Percentiles rank a stretch among this genome's conserved stretches.
These are phyloP conservation scores for Diplodia sapinea DNA, from an alignment of 2,329 filamentous ascomycete genomes.

Conservation along the genomic window DNA sequence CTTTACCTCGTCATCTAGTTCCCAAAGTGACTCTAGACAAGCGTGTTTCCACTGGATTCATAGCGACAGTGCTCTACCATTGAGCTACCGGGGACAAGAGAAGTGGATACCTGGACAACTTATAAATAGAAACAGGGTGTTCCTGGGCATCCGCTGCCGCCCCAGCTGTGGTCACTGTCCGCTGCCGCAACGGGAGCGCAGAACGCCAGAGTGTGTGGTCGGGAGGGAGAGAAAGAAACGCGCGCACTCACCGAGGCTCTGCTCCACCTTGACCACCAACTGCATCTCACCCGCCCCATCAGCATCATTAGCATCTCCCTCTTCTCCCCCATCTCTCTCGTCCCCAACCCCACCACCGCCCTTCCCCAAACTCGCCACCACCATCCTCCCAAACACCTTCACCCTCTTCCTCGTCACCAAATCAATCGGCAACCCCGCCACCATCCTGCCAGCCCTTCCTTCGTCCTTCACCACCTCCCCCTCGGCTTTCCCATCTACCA, in stretches of 20 bases:
- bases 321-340: constrained; percentile 36
- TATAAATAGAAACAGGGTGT: not conserved
- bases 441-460: constrained; percentile 53
- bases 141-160: not conserved
- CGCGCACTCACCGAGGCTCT: constrained; percentile 63
- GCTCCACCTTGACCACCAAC: constrained; percentile 71
- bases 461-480: constrained; percentile 52
- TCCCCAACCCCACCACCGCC: constrained; percentile 38
- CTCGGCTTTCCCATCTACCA: constrained; percentile 58
- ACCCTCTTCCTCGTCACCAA: constrained; percentile 71
- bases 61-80: not conserved
- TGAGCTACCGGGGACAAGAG: not conserved
- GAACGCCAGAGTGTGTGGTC: not conserved
- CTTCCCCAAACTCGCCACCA: constrained; percentile 63
- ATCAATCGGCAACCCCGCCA: constrained; percentile 68
- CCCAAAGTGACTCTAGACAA: not conserved
- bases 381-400: constrained; percentile 74
- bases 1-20: not conserved
- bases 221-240: not conserved
- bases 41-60: not conserved
- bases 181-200: not conserved
- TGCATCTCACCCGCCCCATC: constrained; percentile 53
- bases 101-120: not conserved
- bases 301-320: constrained; percentile 26
- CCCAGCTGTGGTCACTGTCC: too few relatives aligned